Percentiles rank a stretch among this genome's conserved stretches.
These are phyloP conservation scores for Cornus kousa DNA, from an alignment of 148 eudicot genomes.

Conservation along the genomic window DNA sequence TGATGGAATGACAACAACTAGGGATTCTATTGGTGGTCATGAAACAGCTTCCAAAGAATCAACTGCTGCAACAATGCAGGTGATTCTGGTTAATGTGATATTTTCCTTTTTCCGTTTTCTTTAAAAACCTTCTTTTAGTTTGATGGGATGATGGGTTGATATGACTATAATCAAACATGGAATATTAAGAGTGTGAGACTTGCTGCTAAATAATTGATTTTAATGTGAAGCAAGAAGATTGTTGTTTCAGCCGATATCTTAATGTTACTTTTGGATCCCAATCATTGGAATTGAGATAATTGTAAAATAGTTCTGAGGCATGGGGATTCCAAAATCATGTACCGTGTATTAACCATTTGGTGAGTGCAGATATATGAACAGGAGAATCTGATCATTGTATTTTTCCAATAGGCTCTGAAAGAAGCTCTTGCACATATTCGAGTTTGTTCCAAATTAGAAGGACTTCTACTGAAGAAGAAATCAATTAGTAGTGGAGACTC, in stretches of 20 bases:
- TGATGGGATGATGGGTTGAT: neutral
- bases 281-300: neutral
- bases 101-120: neutral
- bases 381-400: slow-evolving; percentile 10
- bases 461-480: slow-evolving; percentile 74
- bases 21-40: slow-evolving; percentile 32
- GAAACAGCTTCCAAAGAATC: slow-evolving; percentile 42
- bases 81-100: slow-evolving; percentile 19
- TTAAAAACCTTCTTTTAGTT: neutral
- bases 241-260: neutral
- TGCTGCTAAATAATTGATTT: neutral
- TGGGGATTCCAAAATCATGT: slow-evolving; percentile 1
- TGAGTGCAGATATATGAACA: slow-evolving; percentile 2
- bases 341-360: neutral
- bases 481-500: slow-evolving; percentile 70
- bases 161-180: slow-evolving; percentile 1
- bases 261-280: neutral
- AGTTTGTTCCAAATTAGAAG: slow-evolving; percentile 84
- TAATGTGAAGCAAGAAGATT: neutral
- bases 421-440: slow-evolving; percentile 88
- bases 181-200: neutral
- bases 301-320: slow-evolving; percentile 1
- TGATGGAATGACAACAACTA: slow-evolving; percentile 50
- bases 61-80: slow-evolving; percentile 68
- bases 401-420: slow-evolving; percentile 61